Conservation (phyloP, 805 yeast genomes). For the Candida nanaspora region DNA sequence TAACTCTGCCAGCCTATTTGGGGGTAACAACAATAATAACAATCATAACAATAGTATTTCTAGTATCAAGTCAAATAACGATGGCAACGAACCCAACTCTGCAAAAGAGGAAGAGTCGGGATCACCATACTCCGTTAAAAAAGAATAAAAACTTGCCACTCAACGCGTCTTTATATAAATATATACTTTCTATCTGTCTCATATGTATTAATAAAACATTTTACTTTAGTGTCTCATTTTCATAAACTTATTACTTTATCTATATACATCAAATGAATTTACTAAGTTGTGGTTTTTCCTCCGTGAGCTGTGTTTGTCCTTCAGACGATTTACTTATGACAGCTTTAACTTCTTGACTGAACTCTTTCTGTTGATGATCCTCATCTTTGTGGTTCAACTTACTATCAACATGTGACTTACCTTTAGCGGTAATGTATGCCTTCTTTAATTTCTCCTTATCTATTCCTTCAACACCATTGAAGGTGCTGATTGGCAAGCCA, state of each 20-base stretch:
- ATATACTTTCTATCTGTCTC: no score
- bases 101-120: background rate
- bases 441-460: constrained; percentile 7
- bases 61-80: background rate
- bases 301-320: background rate
- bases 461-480: constrained; percentile 12
- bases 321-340: background rate
- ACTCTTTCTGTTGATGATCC: background rate
- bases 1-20: background rate
- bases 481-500: constrained; percentile 14
- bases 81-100: background rate
- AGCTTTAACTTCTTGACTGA: background rate
- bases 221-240: no score
- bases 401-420: background rate
- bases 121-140: background rate
- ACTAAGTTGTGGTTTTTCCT: background rate
- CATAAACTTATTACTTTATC: no score
- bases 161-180: no score
- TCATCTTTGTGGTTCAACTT: background rate
- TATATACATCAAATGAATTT: background rate
- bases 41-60: background rate
- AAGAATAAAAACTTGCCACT: no score
- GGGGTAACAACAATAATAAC: background rate
- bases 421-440: constrained; percentile 1
- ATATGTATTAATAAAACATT: no score